Conservation (phyloP, 2,329 filamentous ascomycete species). For the Hypoxylon sp. region DNA sequence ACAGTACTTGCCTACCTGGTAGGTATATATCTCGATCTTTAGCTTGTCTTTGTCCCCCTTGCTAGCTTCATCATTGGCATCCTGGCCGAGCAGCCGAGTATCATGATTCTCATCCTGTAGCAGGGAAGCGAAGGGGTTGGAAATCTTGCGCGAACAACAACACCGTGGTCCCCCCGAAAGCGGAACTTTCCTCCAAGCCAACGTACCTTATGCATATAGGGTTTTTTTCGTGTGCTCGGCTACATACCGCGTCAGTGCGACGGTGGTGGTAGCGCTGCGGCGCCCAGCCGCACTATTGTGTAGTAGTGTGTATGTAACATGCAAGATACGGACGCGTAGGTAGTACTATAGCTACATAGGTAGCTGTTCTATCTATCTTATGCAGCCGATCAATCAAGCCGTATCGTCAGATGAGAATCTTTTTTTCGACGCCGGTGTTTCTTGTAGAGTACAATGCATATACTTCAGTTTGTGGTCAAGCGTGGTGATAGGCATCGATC, state of each 20-base stretch:
- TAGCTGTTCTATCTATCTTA: conserved; percentile 25
- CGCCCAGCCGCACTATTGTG: conserved; percentile 29
- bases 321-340: conserved; percentile 28
- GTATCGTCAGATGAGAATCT: too few relatives aligned
- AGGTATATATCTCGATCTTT: too few relatives aligned
- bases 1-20: too few relatives aligned
- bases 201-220: conserved; percentile 15
- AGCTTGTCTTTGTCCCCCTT: background rate
- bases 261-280: conserved; percentile 24
- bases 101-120: background rate
- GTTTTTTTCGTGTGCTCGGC: conserved; percentile 22
- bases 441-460: conserved; percentile 18
- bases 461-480: conserved; percentile 6
- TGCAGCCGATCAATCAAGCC: too few relatives aligned
- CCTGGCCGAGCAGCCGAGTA: conserved; percentile 13
- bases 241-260: conserved; percentile 25
- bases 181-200: conserved; percentile 19
- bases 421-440: conserved; percentile 23
- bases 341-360: too few relatives aligned
- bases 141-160: conserved; percentile 9
- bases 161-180: conserved; percentile 7
- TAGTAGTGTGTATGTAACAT: conserved; percentile 17
- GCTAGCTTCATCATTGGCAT: background rate
- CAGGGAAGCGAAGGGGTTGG: background rate
- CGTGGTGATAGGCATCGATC: background rate